Evolutionary conservation across 768 basidiomycete genomes (phyloP), one percentile per base, ranked within the genome.

Genomic region (Russula vinacea): DNA sequence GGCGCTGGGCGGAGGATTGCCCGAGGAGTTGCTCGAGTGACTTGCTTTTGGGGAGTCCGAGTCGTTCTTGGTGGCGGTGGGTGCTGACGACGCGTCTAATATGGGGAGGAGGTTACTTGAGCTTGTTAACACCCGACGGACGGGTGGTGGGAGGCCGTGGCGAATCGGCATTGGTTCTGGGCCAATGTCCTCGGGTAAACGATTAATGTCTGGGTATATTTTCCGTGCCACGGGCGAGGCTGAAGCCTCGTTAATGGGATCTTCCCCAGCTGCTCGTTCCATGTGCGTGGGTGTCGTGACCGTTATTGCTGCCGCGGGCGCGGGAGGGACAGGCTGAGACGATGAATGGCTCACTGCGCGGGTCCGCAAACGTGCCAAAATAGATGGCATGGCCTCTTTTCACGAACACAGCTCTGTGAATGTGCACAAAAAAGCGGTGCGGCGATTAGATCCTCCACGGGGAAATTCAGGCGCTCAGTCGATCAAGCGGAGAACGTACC

Each of bases 141-240:
- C 42, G 14, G 64, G 64, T 37, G 64, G 64, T 65, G 64, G 33
- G 24, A 65, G 64, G 19, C 64, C 64, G 26, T 32, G 54, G 47
- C 39, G 49, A 11, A 37, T 52, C 9, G 59, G 29, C 5, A 49
- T 16, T 35, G 49, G 40, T 5, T 61, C 54, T 19, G 49, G n/a
- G 14, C 32, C 42, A 37, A 75, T 67, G 37, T 73, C 69, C n/a
- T 74, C 70, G 44, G 73, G 64, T 26, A 76, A 68, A 37, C 73
- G 72, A 62, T 76, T 72, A 32, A 78, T 69, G 61, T 80, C 70
- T 56, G 77, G 75, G 55, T 78, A 78, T 45, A 80, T 79, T 68
- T 73, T 77, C 33, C 71, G 73, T 39, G 73, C 69, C 14, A 73
- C 55, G 40, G 29, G 54, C n/a, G 40, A 49, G 3, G 39, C 40